Base-by-base conservation (phyloP, 495 filamentous ascomycete species). In the Oidiodendron maius region DNA sequence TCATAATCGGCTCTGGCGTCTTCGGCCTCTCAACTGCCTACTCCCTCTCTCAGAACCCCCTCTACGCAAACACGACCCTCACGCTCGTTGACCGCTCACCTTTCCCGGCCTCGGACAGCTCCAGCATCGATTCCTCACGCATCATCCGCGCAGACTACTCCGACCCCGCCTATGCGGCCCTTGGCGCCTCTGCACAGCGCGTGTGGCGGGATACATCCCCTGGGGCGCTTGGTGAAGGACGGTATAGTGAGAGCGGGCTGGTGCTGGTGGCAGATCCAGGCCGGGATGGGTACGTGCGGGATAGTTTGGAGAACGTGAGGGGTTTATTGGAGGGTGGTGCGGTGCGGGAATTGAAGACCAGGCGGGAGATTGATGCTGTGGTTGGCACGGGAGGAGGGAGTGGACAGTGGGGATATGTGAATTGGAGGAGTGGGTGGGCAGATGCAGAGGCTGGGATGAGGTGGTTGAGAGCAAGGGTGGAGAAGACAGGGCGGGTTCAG, bases 101-200 rank as follows among this genome's bases (percentile, higher is more conserved):
- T n/a, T 86, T 87, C 63, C 83, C 84, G 21, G 75, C 83, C 50
- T 78, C 78, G 3, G 77, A 90, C 55, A 79, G 80, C 48, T 76
- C 85, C 22, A 86, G 80, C 42, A 77, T 87, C 56, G 88, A 91
- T 69, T 77, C 73, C 34, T 87, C 84, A 16, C 82, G 86, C 42
- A 87, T 91, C 57, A 74, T 96, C 49, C 77, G 91, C 21, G 70
- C 89, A 30, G 90, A 96, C 69, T 96, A 96, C 62, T 74, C 81
- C 2, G 75, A 87, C 61, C 66, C 76, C 2, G 77, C 75, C 2
- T 95, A 96, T 62, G 73, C 85, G 10, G 62, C 68, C 8, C 81
- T 96, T 38, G 86, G 79, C 4, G 67, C 76, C 1, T 63, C 72
- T 5, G 90, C 89, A 3, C 84, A 86, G 43, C 57, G 64, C 16